Base-by-base conservation (phyloP, 208 protist species). In the Trypanosoma grayi region DNA sequence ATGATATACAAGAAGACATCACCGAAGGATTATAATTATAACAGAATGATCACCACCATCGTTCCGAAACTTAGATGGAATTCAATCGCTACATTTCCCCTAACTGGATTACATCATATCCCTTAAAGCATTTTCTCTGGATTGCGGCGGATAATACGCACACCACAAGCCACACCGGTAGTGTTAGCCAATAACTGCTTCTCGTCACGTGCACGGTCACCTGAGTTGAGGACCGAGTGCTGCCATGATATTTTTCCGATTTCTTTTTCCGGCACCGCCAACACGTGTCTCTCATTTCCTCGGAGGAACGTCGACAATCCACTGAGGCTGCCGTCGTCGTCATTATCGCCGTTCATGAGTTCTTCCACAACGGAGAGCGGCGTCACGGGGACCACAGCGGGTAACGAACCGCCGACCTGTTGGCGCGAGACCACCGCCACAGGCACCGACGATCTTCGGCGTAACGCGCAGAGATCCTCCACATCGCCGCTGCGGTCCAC, bases 341-440 rank as follows among this genome's bases (percentile, higher is more conserved):
- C 48, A 37, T 39, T 6, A 8, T 39, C 48, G n/a, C 20, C 20
- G 39, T 43, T 43, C 7, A 24, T 22, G 28, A 39, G 20, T 16
- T 54, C 48, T 37, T 54, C 48, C 0, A 33, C 39, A 13, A 54
- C 48, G 2, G 48, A 54, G 28, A 39, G 48, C 11, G 48, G 48
- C 4, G 48, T 54, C 3, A 14, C 30, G 27, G 48, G 48, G 28
- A n/a, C n/a, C n/a, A n/a, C n/a, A n/a, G n/a, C n/a, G n/a, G n/a
- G n/a, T n/a, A n/a, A n/a, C n/a, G n/a, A n/a, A n/a, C n/a, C n/a
- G n/a, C n/a, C n/a, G n/a, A n/a, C n/a, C n/a, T n/a, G n/a, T n/a
- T n/a, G n/a, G n/a, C n/a, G n/a, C n/a, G n/a, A n/a, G n/a, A n/a
- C n/a, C n/a, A n/a, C n/a, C n/a, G n/a, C n/a, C n/a, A n/a, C n/a